Percentiles rank a stretch among this genome's conserved stretches.
phyloP scores from a whole-genome alignment of 305 asterid genomes.

The Solanum aculeatissimum region DNA sequence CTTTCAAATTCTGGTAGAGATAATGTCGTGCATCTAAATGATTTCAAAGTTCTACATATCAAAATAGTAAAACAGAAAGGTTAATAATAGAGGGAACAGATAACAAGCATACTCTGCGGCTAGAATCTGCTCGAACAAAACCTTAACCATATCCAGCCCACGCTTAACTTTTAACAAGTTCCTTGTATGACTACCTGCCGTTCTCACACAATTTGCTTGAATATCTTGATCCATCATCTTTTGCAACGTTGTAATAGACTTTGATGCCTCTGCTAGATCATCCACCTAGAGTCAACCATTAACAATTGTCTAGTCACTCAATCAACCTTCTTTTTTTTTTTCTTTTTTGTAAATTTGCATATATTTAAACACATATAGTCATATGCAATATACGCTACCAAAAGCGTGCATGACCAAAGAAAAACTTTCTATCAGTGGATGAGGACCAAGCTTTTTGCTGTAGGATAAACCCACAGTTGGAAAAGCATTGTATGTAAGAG shows the following conservation, averaged over 20 bases:
- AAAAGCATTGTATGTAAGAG: background rate
- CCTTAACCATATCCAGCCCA: conserved; percentile 87
- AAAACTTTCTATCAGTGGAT: background rate
- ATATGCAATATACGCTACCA: background rate
- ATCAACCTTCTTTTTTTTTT: background rate
- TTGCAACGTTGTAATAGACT: conserved; percentile 41
- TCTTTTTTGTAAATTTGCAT: background rate
- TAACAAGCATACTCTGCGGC: conserved; percentile 47
- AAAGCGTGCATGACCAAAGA: background rate
- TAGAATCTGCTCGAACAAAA: conserved; percentile 74
- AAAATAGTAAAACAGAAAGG: background rate
- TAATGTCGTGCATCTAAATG: background rate
- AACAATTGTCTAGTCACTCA: background rate
- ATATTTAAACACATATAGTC: background rate
- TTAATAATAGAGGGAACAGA: background rate
- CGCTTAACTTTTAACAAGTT: conserved; percentile 90
- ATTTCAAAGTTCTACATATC: background rate
- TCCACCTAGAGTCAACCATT: conserved; percentile 34
- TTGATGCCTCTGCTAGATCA: conserved; percentile 75
- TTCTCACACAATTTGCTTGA: conserved; percentile 55
- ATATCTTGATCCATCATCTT: conserved; percentile 75
- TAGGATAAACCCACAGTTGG: background rate
- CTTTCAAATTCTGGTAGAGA: background rate
- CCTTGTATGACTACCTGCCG: conserved; percentile 87
- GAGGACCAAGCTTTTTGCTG: background rate